Evolutionary conservation across 441 rosid genomes (phyloP), one percentile per base, ranked within the genome.

Genomic region (Aquilaria agallochum): DNA sequence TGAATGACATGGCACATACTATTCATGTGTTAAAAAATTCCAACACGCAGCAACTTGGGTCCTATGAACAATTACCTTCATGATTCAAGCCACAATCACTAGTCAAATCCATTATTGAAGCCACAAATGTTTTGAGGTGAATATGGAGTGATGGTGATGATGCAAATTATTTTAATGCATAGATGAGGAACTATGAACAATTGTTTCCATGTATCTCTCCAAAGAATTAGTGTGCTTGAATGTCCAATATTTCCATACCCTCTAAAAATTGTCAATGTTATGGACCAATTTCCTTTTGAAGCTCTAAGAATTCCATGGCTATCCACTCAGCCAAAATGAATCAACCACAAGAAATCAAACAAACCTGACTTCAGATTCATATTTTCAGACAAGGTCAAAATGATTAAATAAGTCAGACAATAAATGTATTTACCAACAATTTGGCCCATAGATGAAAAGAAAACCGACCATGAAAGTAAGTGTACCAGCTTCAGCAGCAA

Each of bases 401-500:
- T 20, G 27, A 20, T 20, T 20, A 20, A 31, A 13, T 59, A 34
- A 40, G 33, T 31, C 50, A 15, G 4, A 11, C 14, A 11, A 31
- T 9, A n/a, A 52, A 0, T 45, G 20, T 31, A 46, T 57, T 50
- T 51, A 27, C 11, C 32, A 44, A 49, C 49, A 60, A 33, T 30
- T 57, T 68, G 63, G 12, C 44, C 42, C 68, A 20, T 20, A 20
- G 27, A 20, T 20, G 60, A 67, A 14, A 44, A 36, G n/a, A 65
- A 60, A 59, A 4, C 64, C 69, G 79, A 88, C 96, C 93, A 92
- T 89, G 79, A 92, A 92, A 60, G 94, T 86, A 31, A 92, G 94
- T 14, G 86, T 69, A 50, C 85, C 88, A 50, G 87, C 80, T 75
- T 89, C 96, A 45, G 96, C 98, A 73, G 92, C 96, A 73, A 87